Evolutionary conservation across 768 basidiomycete species (phyloP).

Genomic region (Sutorius australiensis): DNA sequence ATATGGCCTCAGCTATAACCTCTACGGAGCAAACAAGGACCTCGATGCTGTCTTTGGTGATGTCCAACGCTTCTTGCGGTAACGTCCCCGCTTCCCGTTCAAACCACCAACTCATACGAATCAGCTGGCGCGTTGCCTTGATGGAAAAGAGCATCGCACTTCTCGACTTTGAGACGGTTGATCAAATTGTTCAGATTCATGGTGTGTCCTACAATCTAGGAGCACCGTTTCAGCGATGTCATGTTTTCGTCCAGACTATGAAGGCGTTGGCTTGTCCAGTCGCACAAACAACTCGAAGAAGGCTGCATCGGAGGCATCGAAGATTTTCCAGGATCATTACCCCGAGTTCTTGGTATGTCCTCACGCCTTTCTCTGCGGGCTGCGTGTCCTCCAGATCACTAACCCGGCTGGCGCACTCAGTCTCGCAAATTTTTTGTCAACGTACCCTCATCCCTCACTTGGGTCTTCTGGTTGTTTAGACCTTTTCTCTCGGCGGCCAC

Average conservation of each 20-base stretch:
- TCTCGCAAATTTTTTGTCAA: constrained; percentile 79
- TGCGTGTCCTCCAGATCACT: neutral
- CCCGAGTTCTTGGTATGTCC: constrained; percentile 65
- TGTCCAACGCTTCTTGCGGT: constrained; percentile 73
- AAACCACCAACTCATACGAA: constrained; percentile 3
- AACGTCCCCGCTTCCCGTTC: neutral
- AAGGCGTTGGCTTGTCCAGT: constrained; percentile 61
- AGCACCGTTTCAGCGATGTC: neutral
- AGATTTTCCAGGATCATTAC: constrained; percentile 73
- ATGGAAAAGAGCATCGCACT: constrained; percentile 64
- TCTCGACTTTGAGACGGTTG: constrained; percentile 70
- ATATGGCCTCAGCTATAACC: constrained; percentile 54
- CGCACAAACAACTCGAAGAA: constrained; percentile 73
- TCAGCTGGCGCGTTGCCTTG: constrained; percentile 74
- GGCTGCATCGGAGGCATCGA: constrained; percentile 70
- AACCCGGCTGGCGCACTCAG: constrained; percentile 30
- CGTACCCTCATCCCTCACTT: constrained; percentile 69
- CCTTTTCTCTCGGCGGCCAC: constrained; percentile 67
- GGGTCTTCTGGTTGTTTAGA: constrained; percentile 86
- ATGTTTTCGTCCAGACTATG: constrained; percentile 53
- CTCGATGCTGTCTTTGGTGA: constrained; percentile 73
- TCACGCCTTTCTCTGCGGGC: constrained; percentile 13
- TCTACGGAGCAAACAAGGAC: constrained; percentile 71
- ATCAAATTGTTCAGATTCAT: constrained; percentile 72
- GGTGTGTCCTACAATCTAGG: constrained; percentile 35